Evolutionary conservation across 495 filamentous ascomycete species (phyloP), one percentile per base, ranked within the genome.

Genomic region (Friedmanniomyces endolithicus): DNA sequence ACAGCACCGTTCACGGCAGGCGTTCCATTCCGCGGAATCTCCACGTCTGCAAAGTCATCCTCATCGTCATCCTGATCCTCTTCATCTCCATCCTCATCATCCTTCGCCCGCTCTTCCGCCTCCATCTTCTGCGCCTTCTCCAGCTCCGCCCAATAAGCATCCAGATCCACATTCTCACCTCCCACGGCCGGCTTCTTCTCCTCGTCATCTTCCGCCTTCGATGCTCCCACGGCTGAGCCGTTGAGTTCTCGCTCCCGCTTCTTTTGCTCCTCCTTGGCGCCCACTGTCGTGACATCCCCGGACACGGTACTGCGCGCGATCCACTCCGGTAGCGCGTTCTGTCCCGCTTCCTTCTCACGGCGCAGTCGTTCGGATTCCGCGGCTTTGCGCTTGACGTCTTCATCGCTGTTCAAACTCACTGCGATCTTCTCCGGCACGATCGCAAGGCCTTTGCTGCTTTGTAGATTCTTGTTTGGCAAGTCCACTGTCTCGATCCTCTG

Each of bases 271-370:
- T 60, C 62, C 58, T 61, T 64, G 6, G 59, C 62, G 16, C 59
- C 62, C 2, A 55, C 56, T 4, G 55, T 50, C 25, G 59, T 61
- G 40, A 62, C 35, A 17, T 58, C 59, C 65, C 72, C 70, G 6
- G 74, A 70, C 40, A 99, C 86, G 1, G 90, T 95, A 44, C 83
- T 88, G 45, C 87, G 81, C 1, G 85, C 86, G 64, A 95, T 89
- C 88, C 94, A 96, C 11, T 82, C 75, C 0, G 92, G 92, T 35
- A 99, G 71, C 4, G 80, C 81, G 57, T 99, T 99, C 68, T 94
- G 86, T 59, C 79, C 75, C 45, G 85, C 83, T 56, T 90, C 67
- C 47, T 79, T 78, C 50, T 86, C 87, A 62, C 86, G 88, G 51
- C 83, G 76, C 44, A 77, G 78, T 7, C 35, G 48, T 61, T 87